Evolutionary conservation across 2,329 filamentous ascomycete genomes (phyloP), one percentile per base, ranked within the genome.

Genomic region (Arthrobotrys pseudoclavata): DNA sequence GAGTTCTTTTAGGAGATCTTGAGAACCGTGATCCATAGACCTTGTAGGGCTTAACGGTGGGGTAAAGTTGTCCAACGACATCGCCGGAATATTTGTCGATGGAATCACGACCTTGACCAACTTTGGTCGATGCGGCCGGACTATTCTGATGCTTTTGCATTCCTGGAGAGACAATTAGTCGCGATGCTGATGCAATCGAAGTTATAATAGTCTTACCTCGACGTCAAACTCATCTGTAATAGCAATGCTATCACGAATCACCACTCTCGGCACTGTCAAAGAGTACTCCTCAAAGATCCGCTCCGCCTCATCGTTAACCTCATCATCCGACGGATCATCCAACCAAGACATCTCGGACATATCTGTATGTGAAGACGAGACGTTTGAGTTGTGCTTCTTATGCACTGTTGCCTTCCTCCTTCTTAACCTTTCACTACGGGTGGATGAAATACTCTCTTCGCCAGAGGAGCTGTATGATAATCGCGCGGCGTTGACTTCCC

Each of bases 241-340:
- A 29, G 45, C 48, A 29, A 69, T 40, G 42, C 72, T 76, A 60
- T 69, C 66, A 6, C 66, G 26, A 10, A 64, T 47, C 13, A 55
- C 57, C 3, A 55, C 42, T 40, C 45, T 64, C 3, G 55, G 57
- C n/a, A 47, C 42, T 13, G 31, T 13, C 55, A 60, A 60, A 18
- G 71, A 76, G 29, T 76, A 76, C 34, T 76, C 72, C n/a, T 76
- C 60, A 24, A 76, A 76, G 50, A 76, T 76, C 24, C 50, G 55
- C 12, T 76, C 72, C 9, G 72, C 72, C 18, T 76, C 72, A 34
- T 76, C 72, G 18, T 76, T 76, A 7, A 76, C 50, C 60, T 76
- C 72, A 47, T 76, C 72, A 37, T 76, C 72, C 1, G 72, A 76
- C 7, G 72, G 66, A 31, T 76, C 72, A 22, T 76, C 72, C 13